Conservation (phyloP, 768 basidiomycete species). For the Tylopilus vinaceipallidus region DNA sequence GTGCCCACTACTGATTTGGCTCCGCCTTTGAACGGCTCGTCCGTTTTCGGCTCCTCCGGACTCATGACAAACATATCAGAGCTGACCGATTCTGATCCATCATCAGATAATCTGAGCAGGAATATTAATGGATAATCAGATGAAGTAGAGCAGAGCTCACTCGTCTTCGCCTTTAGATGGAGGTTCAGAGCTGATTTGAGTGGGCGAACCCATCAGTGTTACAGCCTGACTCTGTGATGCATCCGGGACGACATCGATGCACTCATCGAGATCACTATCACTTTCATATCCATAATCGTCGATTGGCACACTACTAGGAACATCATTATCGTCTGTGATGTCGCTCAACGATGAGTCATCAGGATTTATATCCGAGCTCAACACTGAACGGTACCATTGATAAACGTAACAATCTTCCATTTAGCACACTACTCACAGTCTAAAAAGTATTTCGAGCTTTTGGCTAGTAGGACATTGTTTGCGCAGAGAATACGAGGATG, state of each 20-base stretch:
- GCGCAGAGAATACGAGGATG: constrained; percentile 24
- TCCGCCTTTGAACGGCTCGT: not conserved
- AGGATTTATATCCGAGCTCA: constrained; percentile 7
- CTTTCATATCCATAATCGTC: constrained; percentile 31
- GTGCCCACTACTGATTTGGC: not conserved
- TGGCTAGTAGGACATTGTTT: constrained; percentile 26
- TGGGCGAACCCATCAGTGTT: too few relatives aligned
- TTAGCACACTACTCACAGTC: constrained; percentile 13
- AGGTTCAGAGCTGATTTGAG: not conserved
- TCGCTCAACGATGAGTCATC: constrained; percentile 13
- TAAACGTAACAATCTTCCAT: not conserved
- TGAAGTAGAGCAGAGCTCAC: not conserved
- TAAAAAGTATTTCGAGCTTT: constrained; percentile 27
- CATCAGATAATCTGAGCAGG: not conserved
- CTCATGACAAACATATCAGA: constrained; percentile 23
- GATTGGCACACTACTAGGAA: constrained; percentile 3
- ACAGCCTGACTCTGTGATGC: not conserved
- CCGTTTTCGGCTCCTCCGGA: constrained; percentile 2
- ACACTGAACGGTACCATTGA: constrained; percentile 1
- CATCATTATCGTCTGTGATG: constrained; percentile 4
- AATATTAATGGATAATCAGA: not conserved
- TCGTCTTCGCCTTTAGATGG: constrained; percentile 8
- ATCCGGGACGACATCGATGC: too few relatives aligned
- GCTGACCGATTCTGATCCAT: constrained; percentile 5
- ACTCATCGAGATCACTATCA: constrained; percentile 33